Evolutionary conservation across 371 early-diverging fungal genomes (phyloP), one percentile per base, ranked within the genome.

Genomic region (Lichtheimia corymbifera): DNA sequence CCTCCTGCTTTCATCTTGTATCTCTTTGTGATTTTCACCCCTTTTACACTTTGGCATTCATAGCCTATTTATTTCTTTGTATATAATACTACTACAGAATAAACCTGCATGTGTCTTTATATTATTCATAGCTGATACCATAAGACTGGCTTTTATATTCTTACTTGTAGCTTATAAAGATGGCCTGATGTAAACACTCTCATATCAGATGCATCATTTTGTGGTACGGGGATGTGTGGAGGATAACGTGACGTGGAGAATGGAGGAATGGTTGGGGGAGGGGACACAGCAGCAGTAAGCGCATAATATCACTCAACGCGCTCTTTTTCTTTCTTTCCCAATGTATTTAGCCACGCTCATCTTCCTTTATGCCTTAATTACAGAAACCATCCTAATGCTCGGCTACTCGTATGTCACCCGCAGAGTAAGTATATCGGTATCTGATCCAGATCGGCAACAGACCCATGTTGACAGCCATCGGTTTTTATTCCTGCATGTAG

Each of bases 341-440:
- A 83, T 83, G 83, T 82, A 79, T 61, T 70, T 85, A 51, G 73
- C 82, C 22, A 66, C 82, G 22, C 69, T 71, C 49, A 75, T 86
- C 50, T 76, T 86, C 40, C 51, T 84, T 61, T 71, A 83, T 53
- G 86, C 83, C 44, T 61, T 84, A 53, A 65, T 80, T 35, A 76
- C 86, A 58, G 86, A 86, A 71, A 74, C 81, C 54, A 78, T 86
- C 50, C 64, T 78, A 47, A 78, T 79, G 47, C 66, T 84, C 30
- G 86, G 86, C 0, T 83, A 83, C 62, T 74, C 82, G 25, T 79
- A 83, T 60, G 68, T 83, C 55, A 80, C 86, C 44, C 68, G 77
- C 42, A 50, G 73, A 62, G 86, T 84, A 77, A 64, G 17, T 59
- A 14, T 35, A 18, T 35, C 40, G 12, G 18, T 14, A 35, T 35